phyloP scores from a whole-genome alignment of 2,329 filamentous ascomycete species.

The Saccharata proteae region DNA sequence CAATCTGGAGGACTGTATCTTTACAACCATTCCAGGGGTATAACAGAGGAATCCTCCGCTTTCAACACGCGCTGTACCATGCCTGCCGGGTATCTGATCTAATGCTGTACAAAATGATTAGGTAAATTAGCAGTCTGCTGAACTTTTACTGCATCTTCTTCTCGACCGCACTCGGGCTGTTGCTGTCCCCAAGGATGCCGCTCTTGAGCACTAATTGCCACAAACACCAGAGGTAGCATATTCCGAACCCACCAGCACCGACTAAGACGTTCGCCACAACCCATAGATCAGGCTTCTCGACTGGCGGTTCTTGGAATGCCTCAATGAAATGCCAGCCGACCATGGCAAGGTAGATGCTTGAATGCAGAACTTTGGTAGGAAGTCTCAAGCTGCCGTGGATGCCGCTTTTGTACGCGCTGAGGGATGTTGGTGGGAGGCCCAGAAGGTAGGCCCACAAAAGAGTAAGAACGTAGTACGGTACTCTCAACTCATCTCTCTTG shows the following conservation, averaged over 20 bases:
- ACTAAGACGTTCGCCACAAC: constrained; percentile 81
- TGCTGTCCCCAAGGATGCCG: constrained; percentile 24
- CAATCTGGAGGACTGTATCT: too few relatives aligned
- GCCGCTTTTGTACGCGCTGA: constrained; percentile 50
- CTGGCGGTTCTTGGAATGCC: constrained; percentile 53
- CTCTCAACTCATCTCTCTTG: constrained; percentile 65
- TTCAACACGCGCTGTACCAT: too few relatives aligned
- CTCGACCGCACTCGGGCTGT: not conserved
- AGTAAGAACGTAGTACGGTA: constrained; percentile 77
- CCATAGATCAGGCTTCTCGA: constrained; percentile 83
- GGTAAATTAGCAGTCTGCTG: not conserved
- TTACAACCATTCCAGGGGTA: too few relatives aligned
- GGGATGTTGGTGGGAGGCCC: constrained; percentile 67
- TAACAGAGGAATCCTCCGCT: too few relatives aligned
- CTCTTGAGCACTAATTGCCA: constrained; percentile 54
- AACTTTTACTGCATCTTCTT: constrained; percentile 29
- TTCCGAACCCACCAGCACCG: constrained; percentile 69
- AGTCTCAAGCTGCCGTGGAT: constrained; percentile 33
- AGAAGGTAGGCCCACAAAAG: constrained; percentile 86
- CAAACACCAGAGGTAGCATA: constrained; percentile 88
- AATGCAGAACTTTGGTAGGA: constrained; percentile 59
- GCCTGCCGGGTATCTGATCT: too few relatives aligned
- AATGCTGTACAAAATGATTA: too few relatives aligned
- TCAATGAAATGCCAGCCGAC: constrained; percentile 70
- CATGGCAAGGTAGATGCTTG: constrained; percentile 66